Conservation (phyloP, 805 yeast species). For the Candida glaebosa region DNA sequence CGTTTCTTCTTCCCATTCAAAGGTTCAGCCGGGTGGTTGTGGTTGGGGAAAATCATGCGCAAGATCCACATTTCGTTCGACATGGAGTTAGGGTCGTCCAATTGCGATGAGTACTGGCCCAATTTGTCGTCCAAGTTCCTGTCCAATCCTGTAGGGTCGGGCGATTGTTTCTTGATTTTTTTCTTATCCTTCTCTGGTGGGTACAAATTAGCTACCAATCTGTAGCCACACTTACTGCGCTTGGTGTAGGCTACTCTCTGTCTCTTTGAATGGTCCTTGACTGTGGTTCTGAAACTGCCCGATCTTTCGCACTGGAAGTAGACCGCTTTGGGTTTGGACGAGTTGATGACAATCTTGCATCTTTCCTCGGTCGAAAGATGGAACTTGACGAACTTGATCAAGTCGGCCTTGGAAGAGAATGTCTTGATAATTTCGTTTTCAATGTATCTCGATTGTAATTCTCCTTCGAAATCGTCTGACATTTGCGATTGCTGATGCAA, state of each 20-base stretch:
- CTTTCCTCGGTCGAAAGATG: slow-evolving; percentile 33
- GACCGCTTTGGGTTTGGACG: slow-evolving; percentile 46
- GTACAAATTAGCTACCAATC: slow-evolving; percentile 41
- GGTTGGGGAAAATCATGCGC: slow-evolving; percentile 44
- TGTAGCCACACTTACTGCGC: slow-evolving; percentile 44
- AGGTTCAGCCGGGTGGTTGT: slow-evolving; percentile 45
- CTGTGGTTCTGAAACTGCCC: slow-evolving; percentile 45
- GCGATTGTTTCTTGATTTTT: slow-evolving; percentile 18
- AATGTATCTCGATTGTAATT: slow-evolving; percentile 20
- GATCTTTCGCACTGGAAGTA: slow-evolving; percentile 46
- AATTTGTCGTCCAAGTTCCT: slow-evolving; percentile 27
- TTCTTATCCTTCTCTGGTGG: slow-evolving; percentile 44
- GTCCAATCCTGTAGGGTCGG: slow-evolving; percentile 19
- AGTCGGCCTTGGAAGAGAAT: slow-evolving; percentile 23
- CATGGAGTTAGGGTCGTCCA: slow-evolving; percentile 13
- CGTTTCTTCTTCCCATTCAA: slow-evolving; percentile 32
- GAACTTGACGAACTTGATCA: slow-evolving; percentile 34
- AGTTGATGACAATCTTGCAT: slow-evolving; percentile 44
- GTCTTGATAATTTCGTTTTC: slow-evolving; percentile 32
- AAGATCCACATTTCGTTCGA: slow-evolving; percentile 43
- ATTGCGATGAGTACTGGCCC: slow-evolving; percentile 12
- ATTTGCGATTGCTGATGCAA: slow-evolving; percentile 6
- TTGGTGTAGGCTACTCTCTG: slow-evolving; percentile 47
- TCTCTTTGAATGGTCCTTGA: slow-evolving; percentile 42
- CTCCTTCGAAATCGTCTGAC: slow-evolving; percentile 4